Conservation (phyloP, 371 early-diverging fungal genomes). For the Chytridiales sp. region DNA sequence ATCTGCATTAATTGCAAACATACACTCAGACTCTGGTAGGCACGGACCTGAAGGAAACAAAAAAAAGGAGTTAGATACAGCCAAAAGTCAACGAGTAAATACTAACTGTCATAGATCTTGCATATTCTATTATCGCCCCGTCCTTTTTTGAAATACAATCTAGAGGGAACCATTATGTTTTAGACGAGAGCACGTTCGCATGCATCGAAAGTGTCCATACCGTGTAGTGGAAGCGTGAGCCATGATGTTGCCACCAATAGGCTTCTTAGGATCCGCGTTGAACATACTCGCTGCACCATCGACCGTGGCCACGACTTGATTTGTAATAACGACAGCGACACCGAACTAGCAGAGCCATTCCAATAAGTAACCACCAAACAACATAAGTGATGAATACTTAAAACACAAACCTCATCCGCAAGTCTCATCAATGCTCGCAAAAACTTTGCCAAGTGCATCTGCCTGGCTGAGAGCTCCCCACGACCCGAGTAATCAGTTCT, state of each 20-base stretch:
- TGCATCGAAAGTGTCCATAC: conserved; percentile 30
- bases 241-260: conserved; percentile 98
- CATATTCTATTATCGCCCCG: conserved; percentile 64
- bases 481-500: conserved; percentile 98
- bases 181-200: conserved; percentile 7
- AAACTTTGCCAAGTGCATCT: conserved; percentile 96
- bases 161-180: not conserved
- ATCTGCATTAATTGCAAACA: conserved; percentile 72
- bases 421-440: conserved; percentile 85
- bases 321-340: conserved; percentile 97
- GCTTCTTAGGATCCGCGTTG: conserved; percentile 94
- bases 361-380: conserved; percentile 15
- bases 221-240: conserved; percentile 94
- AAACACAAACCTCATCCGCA: conserved; percentile 81
- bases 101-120: conserved; percentile 70
- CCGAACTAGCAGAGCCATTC: conserved; percentile 70
- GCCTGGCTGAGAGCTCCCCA: conserved; percentile 97
- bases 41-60: too few relatives aligned
- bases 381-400: not conserved
- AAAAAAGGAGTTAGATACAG: too few relatives aligned
- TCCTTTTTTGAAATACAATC: conserved; percentile 62
- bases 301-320: conserved; percentile 98
- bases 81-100: too few relatives aligned
- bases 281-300: conserved; percentile 94
- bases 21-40: conserved; percentile 68